These are phyloP conservation scores for Nicotiana sylvestris DNA, from an alignment of 257 asterid genomes.

Conservation along the genomic window DNA sequence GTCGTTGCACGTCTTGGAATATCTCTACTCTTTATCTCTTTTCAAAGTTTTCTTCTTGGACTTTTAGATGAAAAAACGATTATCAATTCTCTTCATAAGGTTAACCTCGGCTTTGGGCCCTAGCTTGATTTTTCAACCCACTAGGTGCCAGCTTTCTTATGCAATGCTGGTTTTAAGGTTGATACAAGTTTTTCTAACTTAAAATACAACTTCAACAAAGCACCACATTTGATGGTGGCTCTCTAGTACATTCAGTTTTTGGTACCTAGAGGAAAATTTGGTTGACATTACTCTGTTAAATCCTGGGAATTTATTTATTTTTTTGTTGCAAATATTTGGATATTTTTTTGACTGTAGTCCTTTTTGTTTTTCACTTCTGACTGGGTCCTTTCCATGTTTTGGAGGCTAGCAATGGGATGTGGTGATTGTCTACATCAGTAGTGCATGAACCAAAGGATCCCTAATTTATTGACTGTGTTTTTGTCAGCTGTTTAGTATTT, in stretches of 20 bases:
- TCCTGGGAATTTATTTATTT: neutral
- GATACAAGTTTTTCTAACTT: neutral
- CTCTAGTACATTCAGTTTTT: neutral
- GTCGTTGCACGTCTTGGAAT: neutral
- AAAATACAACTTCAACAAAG: neutral
- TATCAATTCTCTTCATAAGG: neutral
- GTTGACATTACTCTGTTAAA: conserved; percentile 3
- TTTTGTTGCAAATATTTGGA: neutral
- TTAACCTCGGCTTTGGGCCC: neutral
- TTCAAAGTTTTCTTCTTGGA: neutral
- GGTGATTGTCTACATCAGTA: neutral
- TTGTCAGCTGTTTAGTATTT: too few species aligned
- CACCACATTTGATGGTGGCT: neutral
- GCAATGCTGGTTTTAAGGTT: neutral
- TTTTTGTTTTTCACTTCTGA: neutral
- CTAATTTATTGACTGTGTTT: too few species aligned
- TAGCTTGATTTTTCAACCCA: neutral
- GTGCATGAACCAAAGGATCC: too few species aligned
- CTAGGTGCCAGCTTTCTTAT: neutral
- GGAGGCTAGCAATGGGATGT: neutral
- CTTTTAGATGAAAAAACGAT: neutral
- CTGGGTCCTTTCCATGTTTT: neutral
- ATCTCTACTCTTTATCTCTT: neutral
- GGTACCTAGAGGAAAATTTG: neutral
- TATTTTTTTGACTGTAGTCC: neutral